These are phyloP conservation scores for Symbiodinium pilosum DNA, from an alignment of 73 alveolate genomes.

Conservation along the genomic window DNA sequence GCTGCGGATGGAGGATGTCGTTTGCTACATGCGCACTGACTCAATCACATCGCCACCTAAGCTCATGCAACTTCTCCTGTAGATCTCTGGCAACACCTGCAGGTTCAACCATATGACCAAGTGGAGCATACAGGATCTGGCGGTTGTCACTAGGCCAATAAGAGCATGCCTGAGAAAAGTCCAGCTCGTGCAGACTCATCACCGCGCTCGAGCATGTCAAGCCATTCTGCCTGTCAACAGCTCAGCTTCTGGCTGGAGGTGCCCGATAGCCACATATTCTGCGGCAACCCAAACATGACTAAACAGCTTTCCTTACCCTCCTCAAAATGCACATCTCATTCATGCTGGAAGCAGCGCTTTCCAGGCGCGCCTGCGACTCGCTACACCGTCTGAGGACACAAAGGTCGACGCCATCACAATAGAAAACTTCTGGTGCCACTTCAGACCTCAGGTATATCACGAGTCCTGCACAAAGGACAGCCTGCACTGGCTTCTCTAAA, in stretches of 20 bases:
- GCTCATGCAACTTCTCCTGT: too few relatives aligned
- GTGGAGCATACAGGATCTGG: too few relatives aligned
- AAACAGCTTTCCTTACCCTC: too few relatives aligned
- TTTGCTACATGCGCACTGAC: too few relatives aligned
- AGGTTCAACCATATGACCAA: too few relatives aligned
- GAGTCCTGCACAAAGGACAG: too few relatives aligned
- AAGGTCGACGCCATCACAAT: slow-evolving; percentile 33
- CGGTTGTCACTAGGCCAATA: too few relatives aligned
- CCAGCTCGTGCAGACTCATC: slow-evolving; percentile 77
- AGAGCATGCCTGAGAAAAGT: slow-evolving; percentile 52
- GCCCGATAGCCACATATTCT: background rate
- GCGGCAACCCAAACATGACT: background rate
- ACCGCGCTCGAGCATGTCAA: slow-evolving; percentile 75
- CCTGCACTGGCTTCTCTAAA: background rate
- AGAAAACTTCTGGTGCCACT: slow-evolving; percentile 51
- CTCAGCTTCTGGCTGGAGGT: background rate
- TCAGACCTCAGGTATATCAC: slow-evolving; percentile 16
- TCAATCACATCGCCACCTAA: too few relatives aligned
- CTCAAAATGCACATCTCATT: too few relatives aligned
- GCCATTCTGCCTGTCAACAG: slow-evolving; percentile 24
- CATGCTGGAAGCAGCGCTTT: too few relatives aligned
- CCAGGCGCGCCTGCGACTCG: slow-evolving; percentile 51
- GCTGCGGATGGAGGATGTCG: too few relatives aligned
- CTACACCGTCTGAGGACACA: slow-evolving; percentile 38
- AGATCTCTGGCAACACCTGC: slow-evolving; percentile 11